These are phyloP conservation scores for Silene noctiflora DNA, from an alignment of 179 eudicot genomes.

Conservation along the genomic window DNA sequence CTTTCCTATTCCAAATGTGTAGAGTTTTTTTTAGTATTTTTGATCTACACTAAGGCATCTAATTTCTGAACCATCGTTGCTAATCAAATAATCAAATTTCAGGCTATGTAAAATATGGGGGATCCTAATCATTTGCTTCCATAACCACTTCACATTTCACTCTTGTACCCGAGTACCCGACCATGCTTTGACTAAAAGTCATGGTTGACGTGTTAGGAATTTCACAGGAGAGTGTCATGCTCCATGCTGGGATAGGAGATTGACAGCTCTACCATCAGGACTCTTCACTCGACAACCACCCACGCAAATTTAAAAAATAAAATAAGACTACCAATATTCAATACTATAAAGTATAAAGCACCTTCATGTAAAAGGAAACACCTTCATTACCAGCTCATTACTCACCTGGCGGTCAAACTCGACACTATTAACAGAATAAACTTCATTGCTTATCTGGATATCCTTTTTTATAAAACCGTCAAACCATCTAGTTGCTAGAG, in stretches of 20 bases:
- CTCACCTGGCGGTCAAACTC: slow-evolving; percentile 87
- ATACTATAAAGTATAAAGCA: not conserved
- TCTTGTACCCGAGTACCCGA: too few relatives aligned
- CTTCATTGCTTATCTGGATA: slow-evolving; percentile 58
- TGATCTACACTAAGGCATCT: too few relatives aligned
- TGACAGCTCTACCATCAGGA: not conserved
- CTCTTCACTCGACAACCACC: not conserved
- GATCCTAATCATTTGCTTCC: too few relatives aligned
- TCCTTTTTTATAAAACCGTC: slow-evolving; percentile 70
- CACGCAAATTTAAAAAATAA: not conserved
- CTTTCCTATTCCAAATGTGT: too few relatives aligned
- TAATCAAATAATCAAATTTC: too few relatives aligned
- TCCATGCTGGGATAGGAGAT: not conserved
- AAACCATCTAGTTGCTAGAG: slow-evolving; percentile 58
- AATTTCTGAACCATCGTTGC: too few relatives aligned
- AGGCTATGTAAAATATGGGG: too few relatives aligned
- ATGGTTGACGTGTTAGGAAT: not conserved
- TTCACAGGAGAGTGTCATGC: not conserved
- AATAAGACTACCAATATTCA: not conserved
- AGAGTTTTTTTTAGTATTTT: too few relatives aligned
- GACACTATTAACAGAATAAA: slow-evolving; percentile 62
- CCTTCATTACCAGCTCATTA: slow-evolving; percentile 11
- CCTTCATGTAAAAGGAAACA: not conserved
- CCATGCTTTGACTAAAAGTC: not conserved
- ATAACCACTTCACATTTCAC: too few relatives aligned